Percentiles rank a stretch among this genome's conserved stretches.
Evolutionary conservation across 192 early-diverging fungal genomes (phyloP).

Genomic region (Coemansia sp.): DNA sequence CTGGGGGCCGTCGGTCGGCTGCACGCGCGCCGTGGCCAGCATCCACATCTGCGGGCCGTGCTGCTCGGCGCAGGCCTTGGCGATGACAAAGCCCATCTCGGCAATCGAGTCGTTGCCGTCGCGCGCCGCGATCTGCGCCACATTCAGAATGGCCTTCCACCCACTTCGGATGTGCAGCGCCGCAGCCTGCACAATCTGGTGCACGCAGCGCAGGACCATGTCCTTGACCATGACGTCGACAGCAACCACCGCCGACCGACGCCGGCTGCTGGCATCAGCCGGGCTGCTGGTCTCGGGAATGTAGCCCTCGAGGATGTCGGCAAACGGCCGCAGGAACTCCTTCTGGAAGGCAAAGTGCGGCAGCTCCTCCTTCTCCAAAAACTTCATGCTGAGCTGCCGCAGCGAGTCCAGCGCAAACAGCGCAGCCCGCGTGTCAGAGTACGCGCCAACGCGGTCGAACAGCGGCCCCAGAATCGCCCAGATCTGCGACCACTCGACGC

Average conservation of each 20-base stretch:
- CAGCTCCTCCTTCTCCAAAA: conserved; percentile 93
- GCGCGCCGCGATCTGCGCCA: conserved; percentile 66
- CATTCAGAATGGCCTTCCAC: conserved; percentile 72
- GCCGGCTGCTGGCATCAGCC: background rate
- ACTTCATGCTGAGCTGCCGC: conserved; percentile 91
- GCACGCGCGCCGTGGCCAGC: conserved; percentile 10
- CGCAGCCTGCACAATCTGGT: conserved; percentile 73
- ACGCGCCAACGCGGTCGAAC: conserved; percentile 86
- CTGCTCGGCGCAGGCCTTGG: conserved; percentile 40
- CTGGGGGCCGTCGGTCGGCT: background rate
- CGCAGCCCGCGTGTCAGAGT: conserved; percentile 80
- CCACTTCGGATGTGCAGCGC: conserved; percentile 81
- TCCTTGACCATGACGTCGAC: conserved; percentile 61
- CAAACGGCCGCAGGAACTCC: conserved; percentile 92
- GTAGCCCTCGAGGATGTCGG: conserved; percentile 76
- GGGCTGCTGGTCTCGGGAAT: conserved; percentile 56
- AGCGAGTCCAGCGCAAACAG: conserved; percentile 91
- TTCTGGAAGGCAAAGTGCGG: conserved; percentile 93
- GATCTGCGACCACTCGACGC: conserved; percentile 93
- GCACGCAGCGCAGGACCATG: conserved; percentile 80
- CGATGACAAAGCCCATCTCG: conserved; percentile 71
- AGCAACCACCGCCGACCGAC: conserved; percentile 6
- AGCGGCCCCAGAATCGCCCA: conserved; percentile 84
- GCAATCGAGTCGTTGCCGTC: conserved; percentile 71
- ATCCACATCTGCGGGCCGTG: conserved; percentile 47